These are phyloP conservation scores for Cordyceps farinosa DNA, from an alignment of 2,329 filamentous ascomycete species.

Conservation along the genomic window DNA sequence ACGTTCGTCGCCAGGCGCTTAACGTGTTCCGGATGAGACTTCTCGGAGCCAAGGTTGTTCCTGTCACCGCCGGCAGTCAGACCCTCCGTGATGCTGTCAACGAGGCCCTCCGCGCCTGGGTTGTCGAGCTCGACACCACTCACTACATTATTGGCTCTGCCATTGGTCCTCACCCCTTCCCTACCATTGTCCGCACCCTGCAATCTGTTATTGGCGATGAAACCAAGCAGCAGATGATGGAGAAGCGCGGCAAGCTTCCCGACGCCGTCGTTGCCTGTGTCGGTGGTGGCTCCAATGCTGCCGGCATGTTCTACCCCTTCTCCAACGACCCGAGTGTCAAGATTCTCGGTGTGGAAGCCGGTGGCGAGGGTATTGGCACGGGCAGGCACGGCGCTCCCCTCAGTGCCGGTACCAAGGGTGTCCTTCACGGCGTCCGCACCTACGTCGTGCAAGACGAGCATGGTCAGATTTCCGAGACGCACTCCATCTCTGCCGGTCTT, in stretches of 20 bases:
- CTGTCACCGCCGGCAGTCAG: conserved; percentile 84
- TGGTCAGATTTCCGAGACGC: conserved; percentile 91
- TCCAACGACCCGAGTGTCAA: conserved; percentile 79
- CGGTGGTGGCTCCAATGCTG: conserved; percentile 90
- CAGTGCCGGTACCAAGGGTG: conserved; percentile 80
- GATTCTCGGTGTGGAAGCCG: conserved; percentile 90
- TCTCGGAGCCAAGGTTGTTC: conserved; percentile 85
- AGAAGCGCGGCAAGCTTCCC: conserved; percentile 80
- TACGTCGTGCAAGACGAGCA: conserved; percentile 92
- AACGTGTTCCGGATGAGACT: conserved; percentile 99
- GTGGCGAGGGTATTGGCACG: conserved; percentile 88
- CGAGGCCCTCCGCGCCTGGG: conserved; percentile 91
- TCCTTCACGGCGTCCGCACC: conserved; percentile 91
- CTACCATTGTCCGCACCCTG: conserved; percentile 95
- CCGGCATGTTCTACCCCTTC: conserved; percentile 98
- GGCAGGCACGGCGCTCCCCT: conserved; percentile 82
- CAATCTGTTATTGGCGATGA: conserved; percentile 94
- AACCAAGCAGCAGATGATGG: conserved; percentile 87
- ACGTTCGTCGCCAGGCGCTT: conserved; percentile 90
- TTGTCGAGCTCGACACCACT: conserved; percentile 85
- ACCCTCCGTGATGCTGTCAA: conserved; percentile 88
- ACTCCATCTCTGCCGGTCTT: conserved; percentile 92
- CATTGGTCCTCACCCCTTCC: conserved; percentile 96
- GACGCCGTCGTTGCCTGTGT: conserved; percentile 97
- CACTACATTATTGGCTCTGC: conserved; percentile 98